Conservation (phyloP, 225 moss, liverwort and hornwort genomes). For the Bryum argenteum region DNA sequence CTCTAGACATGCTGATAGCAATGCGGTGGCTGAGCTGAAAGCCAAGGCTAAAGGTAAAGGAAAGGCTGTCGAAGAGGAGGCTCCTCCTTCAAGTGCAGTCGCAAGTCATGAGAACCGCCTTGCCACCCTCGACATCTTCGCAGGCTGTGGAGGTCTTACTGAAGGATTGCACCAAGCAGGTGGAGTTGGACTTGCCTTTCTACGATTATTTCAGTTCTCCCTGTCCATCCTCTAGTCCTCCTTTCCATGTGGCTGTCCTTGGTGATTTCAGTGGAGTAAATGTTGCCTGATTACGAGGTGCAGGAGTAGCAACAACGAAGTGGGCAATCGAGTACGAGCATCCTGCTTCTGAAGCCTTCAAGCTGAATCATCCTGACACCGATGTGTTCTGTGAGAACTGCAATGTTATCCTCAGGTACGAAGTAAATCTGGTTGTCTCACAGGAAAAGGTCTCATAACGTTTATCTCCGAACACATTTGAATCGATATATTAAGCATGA, state of each 20-base stretch:
- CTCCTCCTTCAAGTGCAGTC: conserved; percentile 30
- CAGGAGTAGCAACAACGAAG: conserved; percentile 77
- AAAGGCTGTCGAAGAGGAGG: conserved; percentile 71
- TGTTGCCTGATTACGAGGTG: conserved; percentile 19
- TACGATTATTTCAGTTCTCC: background rate
- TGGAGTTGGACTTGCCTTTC: background rate
- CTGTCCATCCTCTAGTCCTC: background rate
- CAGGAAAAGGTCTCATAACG: background rate
- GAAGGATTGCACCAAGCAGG: conserved; percentile 96
- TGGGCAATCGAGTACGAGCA: conserved; percentile 98
- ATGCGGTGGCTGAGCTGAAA: conserved; percentile 61
- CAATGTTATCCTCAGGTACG: conserved; percentile 86
- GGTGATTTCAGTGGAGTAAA: conserved; percentile 3
- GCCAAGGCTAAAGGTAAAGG: conserved; percentile 90
- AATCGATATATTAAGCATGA: background rate
- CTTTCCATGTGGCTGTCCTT: background rate
- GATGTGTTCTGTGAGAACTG: conserved; percentile 90
- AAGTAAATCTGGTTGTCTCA: background rate
- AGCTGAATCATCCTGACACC: conserved; percentile 83
- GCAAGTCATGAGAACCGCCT: conserved; percentile 43
- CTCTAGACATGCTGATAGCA: conserved; percentile 54
- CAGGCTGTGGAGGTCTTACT: conserved; percentile 95
- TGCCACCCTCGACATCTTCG: conserved; percentile 92
- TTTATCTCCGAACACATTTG: background rate
- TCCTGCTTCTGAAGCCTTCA: conserved; percentile 90